phyloP scores from a whole-genome alignment of 2,329 filamentous ascomycete genomes.

The Ceratocystis eucalypticola region DNA sequence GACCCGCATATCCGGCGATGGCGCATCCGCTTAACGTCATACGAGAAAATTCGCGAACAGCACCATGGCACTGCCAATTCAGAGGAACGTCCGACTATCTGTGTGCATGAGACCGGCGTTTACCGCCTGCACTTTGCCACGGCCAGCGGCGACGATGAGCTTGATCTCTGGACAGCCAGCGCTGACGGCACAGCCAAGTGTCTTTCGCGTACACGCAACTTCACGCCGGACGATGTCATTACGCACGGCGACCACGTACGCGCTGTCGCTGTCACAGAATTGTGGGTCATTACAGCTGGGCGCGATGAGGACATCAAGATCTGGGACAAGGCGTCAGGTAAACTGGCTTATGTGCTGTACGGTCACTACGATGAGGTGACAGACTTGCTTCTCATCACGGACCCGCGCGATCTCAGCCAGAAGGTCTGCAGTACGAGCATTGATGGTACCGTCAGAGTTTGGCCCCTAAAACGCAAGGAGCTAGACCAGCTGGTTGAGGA shows the following conservation, averaged over 20 bases:
- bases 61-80: conserved; percentile 30
- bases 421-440: conserved; percentile 71
- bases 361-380: conserved; percentile 94
- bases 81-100: conserved; percentile 40
- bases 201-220: conserved; percentile 53
- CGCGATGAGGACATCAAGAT: conserved; percentile 84
- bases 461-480: conserved; percentile 55
- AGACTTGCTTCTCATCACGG: conserved; percentile 51
- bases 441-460: conserved; percentile 74
- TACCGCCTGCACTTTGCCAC: conserved; percentile 64
- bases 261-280: conserved; percentile 59
- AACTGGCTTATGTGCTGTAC: conserved; percentile 57
- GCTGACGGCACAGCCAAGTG: conserved; percentile 82
- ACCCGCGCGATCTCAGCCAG: conserved; percentile 26
- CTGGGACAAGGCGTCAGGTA: conserved; percentile 65
- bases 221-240: conserved; percentile 58
- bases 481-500: conserved; percentile 38
- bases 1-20: conserved; percentile 69
- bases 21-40: conserved; percentile 42
- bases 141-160: conserved; percentile 36
- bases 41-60: conserved; percentile 41
- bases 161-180: conserved; percentile 83
- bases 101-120: conserved; percentile 81
- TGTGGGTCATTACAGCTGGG: conserved; percentile 76
- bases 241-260: conserved; percentile 82